Base-by-base conservation (phyloP, 1,284 basidiomycete species). In the Ganoderma lucidum region DNA sequence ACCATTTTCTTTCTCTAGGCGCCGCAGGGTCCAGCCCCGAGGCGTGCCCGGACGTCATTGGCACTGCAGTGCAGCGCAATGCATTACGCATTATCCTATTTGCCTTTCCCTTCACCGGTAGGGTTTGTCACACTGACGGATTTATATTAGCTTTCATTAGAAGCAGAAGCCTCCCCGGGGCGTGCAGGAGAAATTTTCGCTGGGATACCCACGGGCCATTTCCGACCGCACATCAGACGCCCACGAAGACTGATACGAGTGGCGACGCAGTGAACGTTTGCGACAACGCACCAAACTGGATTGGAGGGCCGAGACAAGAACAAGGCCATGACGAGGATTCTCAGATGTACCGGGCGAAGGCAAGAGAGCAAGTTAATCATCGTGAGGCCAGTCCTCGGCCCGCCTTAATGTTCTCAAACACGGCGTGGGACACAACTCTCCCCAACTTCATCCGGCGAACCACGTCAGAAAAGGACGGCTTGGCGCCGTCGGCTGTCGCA, bases 401-500 rank as follows among this genome's bases (percentile, higher is more conserved):
- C 9, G 56, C 35, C n/a, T 19, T n/a, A 39, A 53, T 4, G 48
- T 53, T 53, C 23, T 53, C 23, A 53, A 28, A 14, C 48, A 53
- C 23, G n/a, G 23, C 48, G 48, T 53, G 48, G 48, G 48, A 53
- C 23, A 28, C 23, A 53, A 23, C 35, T 9, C n/a, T 59, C 56
- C 19, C n/a, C 35, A 39, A 39, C 56, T 23, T 39, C 56, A n/a
- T 35, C 30, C 37, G 56, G 32, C 3, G 17, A 6, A 37, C 35
- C 45, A 61, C 64, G 64, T 53, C 56, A 61, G 64, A 9, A 19
- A 23, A 37, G 53, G 56, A 12, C n/a, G 19, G 17, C 64, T 65
- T 65, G 64, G 56, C 64, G 42, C 39, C 30, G 17, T 35, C 53
- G 30, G 23, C 35, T 66, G 35, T 72, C 71, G 68, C 71, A 72